These are phyloP conservation scores for Malassezia nana DNA, from an alignment of 1,284 basidiomycete genomes.

Conservation along the genomic window DNA sequence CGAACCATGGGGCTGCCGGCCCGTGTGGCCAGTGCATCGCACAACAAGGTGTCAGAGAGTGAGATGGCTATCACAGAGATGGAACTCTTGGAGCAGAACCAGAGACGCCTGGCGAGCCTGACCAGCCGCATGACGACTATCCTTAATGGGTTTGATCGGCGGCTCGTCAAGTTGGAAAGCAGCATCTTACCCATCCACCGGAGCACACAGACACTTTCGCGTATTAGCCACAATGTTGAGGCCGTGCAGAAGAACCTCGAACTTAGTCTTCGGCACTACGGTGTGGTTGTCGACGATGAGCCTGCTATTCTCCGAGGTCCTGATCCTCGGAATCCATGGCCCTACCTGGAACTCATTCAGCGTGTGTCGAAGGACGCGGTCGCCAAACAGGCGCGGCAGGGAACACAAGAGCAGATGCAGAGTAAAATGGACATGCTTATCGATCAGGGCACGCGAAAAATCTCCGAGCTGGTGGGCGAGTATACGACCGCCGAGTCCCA, in stretches of 20 bases:
- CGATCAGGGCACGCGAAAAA: conserved; percentile 37
- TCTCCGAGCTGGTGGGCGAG: conserved; percentile 33
- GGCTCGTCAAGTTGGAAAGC: conserved; percentile 45
- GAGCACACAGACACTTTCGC: conserved; percentile 37
- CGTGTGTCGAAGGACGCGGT: conserved; percentile 35
- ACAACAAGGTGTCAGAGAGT: conserved; percentile 19
- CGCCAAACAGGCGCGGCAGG: conserved; percentile 17
- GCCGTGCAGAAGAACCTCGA: conserved; percentile 33
- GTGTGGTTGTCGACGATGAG: conserved; percentile 42
- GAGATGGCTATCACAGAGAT: conserved; percentile 48
- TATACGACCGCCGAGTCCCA: conserved; percentile 35
- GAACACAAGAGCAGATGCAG: conserved; percentile 33
- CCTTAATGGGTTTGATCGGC: conserved; percentile 50
- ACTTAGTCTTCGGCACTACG: conserved; percentile 40
- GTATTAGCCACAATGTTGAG: conserved; percentile 32
- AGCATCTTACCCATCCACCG: conserved; percentile 46
- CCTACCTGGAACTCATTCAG: conserved; percentile 43
- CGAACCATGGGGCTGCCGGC: conserved; percentile 1
- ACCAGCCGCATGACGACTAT: conserved; percentile 48
- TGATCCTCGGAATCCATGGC: conserved; percentile 28
- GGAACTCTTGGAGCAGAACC: conserved; percentile 49
- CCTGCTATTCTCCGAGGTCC: conserved; percentile 39
- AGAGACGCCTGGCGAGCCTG: conserved; percentile 46
- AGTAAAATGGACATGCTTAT: conserved; percentile 39
- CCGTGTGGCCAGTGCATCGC: conserved; percentile 3